Base-by-base conservation (phyloP, 2,329 filamentous ascomycete species). In the Monilinia polystroma region DNA sequence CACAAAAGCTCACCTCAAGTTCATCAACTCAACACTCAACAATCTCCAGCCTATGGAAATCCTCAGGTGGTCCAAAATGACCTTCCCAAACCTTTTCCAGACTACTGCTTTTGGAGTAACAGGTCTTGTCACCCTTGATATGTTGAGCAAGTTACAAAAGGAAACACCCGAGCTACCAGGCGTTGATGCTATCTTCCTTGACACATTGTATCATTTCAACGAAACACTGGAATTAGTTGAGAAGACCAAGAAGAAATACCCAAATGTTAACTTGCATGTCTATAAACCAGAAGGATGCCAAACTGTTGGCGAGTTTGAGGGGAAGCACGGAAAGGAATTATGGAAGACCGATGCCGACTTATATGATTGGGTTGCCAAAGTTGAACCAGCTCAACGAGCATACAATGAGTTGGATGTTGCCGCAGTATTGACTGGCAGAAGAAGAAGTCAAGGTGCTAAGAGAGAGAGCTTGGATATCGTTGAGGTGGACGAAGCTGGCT, bases 331-430 rank as follows among this genome's bases (percentile, higher is more conserved):
- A 75, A 83, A 89, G 76, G 86, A 87, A 72, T 82, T 98, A 58
- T 99, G 93, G 88, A 90, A 97, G 77, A 86, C 83, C 43, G 90
- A 95, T 71, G 85, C 93, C 60, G 91, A 97, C 75, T 85, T 94
- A 75, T 99, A 99, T 80, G 95, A 99, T 84, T 98, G 92, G 84
- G 84, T 95, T 70, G 95, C 93, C 81, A 99, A 99, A 83, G 95
- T 99, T 59, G 95, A 99, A 83, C 95, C 95, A 20, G 92, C 93
- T 66, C 89, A 97, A 80, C 88, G 95, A 69, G 92, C 95, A 8
- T 98, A 97, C 80, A 83, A 88, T 23, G 90, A 96, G 70, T 86
- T 98, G 68, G 87, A 90, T 74, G 93, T 98, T 66, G 90, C 90
- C 67, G 95, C 95, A 64, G 91, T 98, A 63, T 84, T 99, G 71